A percentile compares a stretch with the other conserved stretches of the same genome.
Conservation (phyloP, 306 rosid genomes). For the Castanea mollissima region DNA sequence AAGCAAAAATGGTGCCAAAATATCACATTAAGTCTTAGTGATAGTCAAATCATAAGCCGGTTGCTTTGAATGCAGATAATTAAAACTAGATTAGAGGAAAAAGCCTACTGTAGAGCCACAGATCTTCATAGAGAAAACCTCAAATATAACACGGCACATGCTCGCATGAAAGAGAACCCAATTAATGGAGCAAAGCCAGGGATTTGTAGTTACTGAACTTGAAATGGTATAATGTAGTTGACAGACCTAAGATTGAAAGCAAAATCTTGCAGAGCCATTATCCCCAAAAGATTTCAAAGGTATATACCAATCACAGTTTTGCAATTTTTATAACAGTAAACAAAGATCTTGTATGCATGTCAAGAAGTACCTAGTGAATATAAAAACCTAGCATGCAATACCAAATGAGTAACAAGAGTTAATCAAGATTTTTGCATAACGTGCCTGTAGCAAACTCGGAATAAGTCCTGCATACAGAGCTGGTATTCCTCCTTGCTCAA, state of each 20-base stretch:
- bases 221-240: slow-evolving; percentile 9
- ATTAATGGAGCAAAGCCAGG: slow-evolving; percentile 15
- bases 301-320: not conserved
- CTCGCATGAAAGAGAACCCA: slow-evolving; percentile 6
- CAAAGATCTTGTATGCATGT: not conserved
- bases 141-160: not conserved
- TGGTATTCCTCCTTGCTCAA: slow-evolving; percentile 79
- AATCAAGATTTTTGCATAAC: slow-evolving; percentile 21
- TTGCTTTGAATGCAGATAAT: not conserved
- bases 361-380: not conserved
- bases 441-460: slow-evolving; percentile 96
- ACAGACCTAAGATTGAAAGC: not conserved
- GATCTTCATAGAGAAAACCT: not conserved
- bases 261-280: not conserved
- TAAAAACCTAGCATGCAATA: not conserved
- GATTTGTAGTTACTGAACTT: not conserved
- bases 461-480: slow-evolving; percentile 94
- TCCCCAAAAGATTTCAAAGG: not conserved
- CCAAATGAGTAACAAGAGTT: not conserved
- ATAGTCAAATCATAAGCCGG: not conserved
- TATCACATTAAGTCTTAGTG: not conserved
- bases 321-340: not conserved
- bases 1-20: slow-evolving; percentile 3
- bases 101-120: not conserved
- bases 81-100: not conserved